These are phyloP conservation scores for Colletotrichum cuscutae DNA, from an alignment of 2,329 filamentous ascomycete genomes.

Conservation along the genomic window DNA sequence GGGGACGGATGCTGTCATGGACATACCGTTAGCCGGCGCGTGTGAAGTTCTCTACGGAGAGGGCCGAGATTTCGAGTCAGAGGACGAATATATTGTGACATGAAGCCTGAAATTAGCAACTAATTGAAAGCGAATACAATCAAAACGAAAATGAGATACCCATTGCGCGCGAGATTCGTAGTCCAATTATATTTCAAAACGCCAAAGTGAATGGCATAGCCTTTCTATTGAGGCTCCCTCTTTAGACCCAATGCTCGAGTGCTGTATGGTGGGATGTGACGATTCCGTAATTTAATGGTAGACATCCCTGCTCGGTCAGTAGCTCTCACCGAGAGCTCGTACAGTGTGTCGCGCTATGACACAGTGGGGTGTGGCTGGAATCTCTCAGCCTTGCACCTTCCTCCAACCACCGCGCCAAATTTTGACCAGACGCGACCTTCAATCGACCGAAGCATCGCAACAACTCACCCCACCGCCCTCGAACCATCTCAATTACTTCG, in stretches of 20 bases:
- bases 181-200: not conserved
- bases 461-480: conserved; percentile 5
- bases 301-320: conserved; percentile 13
- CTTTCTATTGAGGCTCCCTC: not conserved
- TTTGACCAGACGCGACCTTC: conserved; percentile 28
- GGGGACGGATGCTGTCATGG: conserved; percentile 97
- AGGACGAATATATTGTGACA: conserved; percentile 35
- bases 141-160: not conserved
- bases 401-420: conserved; percentile 32
- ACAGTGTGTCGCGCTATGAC: conserved; percentile 30
- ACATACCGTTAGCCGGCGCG: conserved; percentile 92
- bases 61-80: conserved; percentile 45
- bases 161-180: not conserved
- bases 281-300: not conserved
- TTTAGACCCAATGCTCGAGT: not conserved
- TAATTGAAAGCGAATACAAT: not conserved
- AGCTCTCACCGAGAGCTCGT: conserved; percentile 27
- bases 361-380: conserved; percentile 33
- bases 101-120: not conserved
- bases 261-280: not conserved
- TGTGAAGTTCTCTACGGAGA: conserved; percentile 93
- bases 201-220: not conserved
- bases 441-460: conserved; percentile 26
- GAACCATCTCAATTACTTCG: conserved; percentile 17
- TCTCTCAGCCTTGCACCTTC: conserved; percentile 36